Evolutionary conservation across 805 yeast species (phyloP).

Genomic region (Nakazawaea populi): DNA sequence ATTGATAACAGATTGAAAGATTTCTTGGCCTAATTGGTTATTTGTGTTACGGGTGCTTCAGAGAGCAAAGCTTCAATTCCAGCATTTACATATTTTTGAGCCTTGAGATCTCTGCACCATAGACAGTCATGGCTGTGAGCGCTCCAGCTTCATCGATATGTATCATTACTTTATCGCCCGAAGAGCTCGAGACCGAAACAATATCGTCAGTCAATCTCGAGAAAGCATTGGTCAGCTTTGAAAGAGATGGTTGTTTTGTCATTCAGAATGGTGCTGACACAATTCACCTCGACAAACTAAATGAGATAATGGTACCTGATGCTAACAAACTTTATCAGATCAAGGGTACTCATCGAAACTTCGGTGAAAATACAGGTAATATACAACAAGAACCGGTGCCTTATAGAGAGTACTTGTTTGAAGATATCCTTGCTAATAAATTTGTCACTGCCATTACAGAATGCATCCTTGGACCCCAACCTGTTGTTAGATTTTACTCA

Average conservation of each 20-base stretch:
- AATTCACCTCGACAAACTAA: constrained; percentile 1
- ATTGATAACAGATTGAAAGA: too few relatives aligned
- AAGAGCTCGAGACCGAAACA: neutral
- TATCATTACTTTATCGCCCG: neutral
- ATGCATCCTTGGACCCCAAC: constrained; percentile 5
- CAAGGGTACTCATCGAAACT: constrained; percentile 1
- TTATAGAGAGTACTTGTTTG: constrained; percentile 1
- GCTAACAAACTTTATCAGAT: neutral
- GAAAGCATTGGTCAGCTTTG: constrained; percentile 6
- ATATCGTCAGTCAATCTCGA: constrained; percentile 4
- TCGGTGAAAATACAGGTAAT: constrained; percentile 4
- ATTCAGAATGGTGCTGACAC: constrained; percentile 5
- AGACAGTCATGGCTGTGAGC: too few relatives aligned
- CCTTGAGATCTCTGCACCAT: too few relatives aligned
- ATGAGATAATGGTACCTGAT: constrained; percentile 7
- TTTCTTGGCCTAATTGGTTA: too few relatives aligned
- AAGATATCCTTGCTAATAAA: constrained; percentile 6
- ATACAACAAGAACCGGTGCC: constrained; percentile 10
- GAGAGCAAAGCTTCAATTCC: too few relatives aligned
- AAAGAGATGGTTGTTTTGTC: constrained; percentile 5
- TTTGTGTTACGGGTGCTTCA: too few relatives aligned
- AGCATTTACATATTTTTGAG: too few relatives aligned
- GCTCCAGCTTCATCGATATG: neutral
- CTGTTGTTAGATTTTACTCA: constrained; percentile 6
- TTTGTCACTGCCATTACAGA: constrained; percentile 4